Evolutionary conservation across 2,329 filamentous ascomycete genomes (phyloP), one percentile per base, ranked within the genome.

Genomic region (Sclerotinia glacialis): DNA sequence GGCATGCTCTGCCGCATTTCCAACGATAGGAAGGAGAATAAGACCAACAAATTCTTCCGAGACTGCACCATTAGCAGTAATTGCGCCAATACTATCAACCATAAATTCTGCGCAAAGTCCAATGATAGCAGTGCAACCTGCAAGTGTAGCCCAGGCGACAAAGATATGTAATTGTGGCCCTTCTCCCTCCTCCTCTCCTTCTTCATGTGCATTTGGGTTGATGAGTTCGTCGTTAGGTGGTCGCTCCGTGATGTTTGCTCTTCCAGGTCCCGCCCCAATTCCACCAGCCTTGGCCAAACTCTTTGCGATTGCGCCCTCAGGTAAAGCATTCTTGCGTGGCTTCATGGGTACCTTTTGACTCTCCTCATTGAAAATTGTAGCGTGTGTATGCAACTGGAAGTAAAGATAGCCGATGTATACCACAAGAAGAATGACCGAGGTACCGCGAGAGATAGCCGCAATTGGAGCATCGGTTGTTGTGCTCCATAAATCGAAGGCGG

Each of bases 311-410:
- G 72, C 68, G 68, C 77, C 65, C 76, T 73, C 49, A 61, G 75
- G 67, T 67, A 78, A 46, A 67, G 74, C 66, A 69, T 78, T 76
- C 77, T 77, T 77, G 67, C 77, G 82, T 2, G 83, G 83, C 73
- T 79, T 82, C 49, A 79, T 91, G 3, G 88, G 85, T 0, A 90
- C 89, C 78, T 97, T 97, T 72, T 91, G 83, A 71, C 89, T 91
- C 44, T 91, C 87, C 63, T 87, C 86, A 76, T 90, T 92, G 82
- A 96, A 97, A 76, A 96, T 88, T 11, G 81, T 81, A 31, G 84
- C 83, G 77, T 97, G 93, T 0, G 93, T 93, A 77, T 92, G 91
- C 67, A 98, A 87, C 78, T 97, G 94, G 82, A 97, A 97, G 78
- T 91, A 84, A 2, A 98, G 87, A 74, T 96, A 97, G 66, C 86